Base-by-base conservation (phyloP, 2,329 filamentous ascomycete genomes). In the Dactylellina parvicollis region DNA sequence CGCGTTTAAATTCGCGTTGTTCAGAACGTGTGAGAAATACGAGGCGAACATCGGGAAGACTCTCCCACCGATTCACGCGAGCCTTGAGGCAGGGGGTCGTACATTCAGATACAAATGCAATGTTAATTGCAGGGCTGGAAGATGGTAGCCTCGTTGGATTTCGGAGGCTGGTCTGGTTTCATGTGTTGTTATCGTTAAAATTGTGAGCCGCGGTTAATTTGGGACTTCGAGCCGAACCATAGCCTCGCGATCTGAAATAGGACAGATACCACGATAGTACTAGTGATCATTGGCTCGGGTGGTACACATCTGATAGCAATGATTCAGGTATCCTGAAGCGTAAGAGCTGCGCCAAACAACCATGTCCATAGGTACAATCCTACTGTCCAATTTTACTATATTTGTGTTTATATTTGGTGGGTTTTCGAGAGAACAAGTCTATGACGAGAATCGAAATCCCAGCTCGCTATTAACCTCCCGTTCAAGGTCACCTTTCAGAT, bases 131-230 rank as follows among this genome's bases (percentile, higher is more conserved):
- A 18, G 30, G 14, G 3, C 10, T 24, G 18, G 36, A 56, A 42
- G 18, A 28, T 30, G 16, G 20, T 40, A 56, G 52, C 52, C 52
- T 56, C 22, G 34, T 56, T 56, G 22, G n/a, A 24, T 36, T 54
- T 54, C 18, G 20, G 28, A 16, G 14, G 7, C 52, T 8, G 18
- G 34, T 38, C 16, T 9, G 30, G 14, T 42, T 20, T 12, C 18
- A 5, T 30, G 52, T 42, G 22, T 42, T 40, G 52, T 42, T 3
- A 9, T n/a, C 34, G 16, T 12, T n/a, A n/a, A 12, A 12, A 24
- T 32, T 8, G 16, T 38, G 10, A 18, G 47, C 32, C 3, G 4
- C n/a, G 22, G 30, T 42, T n/a, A n/a, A n/a, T 56, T 42, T 40
- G 52, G 22, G 30, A 5, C 14, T 40, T 42, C 4, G 5, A 42